Conservation (phyloP, 768 basidiomycete species). For the Antrodiella citrinella region DNA sequence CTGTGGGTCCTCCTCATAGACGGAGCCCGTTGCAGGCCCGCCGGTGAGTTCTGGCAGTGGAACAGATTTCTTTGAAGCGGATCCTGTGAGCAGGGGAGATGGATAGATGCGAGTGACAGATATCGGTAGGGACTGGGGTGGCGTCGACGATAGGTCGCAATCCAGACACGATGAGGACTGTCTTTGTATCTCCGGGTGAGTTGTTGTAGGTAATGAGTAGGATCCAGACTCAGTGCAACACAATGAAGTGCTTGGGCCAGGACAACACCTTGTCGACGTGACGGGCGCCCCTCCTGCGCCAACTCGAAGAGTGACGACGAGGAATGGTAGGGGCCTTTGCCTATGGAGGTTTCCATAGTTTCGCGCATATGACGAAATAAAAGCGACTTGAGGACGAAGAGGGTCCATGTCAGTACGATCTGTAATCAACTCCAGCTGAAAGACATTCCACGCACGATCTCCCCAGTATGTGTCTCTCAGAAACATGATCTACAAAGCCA, state of each 20-base stretch:
- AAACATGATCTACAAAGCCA: background rate
- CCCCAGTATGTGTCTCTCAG: background rate
- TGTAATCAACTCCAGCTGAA: background rate
- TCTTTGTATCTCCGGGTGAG: background rate
- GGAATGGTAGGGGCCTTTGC: background rate
- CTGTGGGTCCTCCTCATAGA: slow-evolving; percentile 3
- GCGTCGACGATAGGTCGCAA: background rate
- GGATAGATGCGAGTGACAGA: slow-evolving; percentile 7
- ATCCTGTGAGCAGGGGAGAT: slow-evolving; percentile 17
- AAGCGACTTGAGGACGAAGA: background rate
- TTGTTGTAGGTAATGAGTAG: background rate
- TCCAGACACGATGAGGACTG: background rate
- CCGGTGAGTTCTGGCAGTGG: slow-evolving; percentile 13
- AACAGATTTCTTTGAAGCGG: slow-evolving; percentile 13
- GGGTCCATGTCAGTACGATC: background rate
- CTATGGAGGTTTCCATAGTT: background rate
- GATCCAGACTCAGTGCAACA: background rate
- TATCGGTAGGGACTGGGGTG: background rate
- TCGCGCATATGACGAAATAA: background rate
- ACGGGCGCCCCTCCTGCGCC: background rate
- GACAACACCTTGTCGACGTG: background rate
- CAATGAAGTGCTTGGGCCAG: background rate
- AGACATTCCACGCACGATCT: background rate
- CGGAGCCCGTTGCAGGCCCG: slow-evolving; percentile 3
- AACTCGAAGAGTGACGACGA: background rate